Evolutionary conservation across 73 alveolate species (phyloP).

Genomic region (Tetrahymena elliotti): DNA sequence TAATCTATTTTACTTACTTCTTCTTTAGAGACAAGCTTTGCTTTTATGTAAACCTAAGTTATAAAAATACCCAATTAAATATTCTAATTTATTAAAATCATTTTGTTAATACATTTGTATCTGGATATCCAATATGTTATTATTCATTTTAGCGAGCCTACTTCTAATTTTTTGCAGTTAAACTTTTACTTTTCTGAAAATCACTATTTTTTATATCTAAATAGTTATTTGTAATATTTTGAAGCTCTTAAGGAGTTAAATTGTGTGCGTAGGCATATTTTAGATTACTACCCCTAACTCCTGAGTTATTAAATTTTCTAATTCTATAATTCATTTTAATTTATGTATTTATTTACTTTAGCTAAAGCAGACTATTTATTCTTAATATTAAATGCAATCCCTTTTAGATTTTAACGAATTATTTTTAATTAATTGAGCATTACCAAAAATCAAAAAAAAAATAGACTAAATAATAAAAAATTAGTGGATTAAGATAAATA

Average conservation of each 20-base stretch:
- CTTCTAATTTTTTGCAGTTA: background rate
- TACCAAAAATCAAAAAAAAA: background rate
- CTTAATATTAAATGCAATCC: background rate
- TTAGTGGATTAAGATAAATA: background rate
- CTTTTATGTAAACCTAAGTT: background rate
- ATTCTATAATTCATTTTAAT: background rate
- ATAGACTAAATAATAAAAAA: background rate
- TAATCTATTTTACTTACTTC: background rate
- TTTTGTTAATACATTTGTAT: background rate
- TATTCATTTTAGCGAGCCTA: background rate
- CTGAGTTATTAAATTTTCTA: background rate
- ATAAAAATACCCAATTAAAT: background rate
- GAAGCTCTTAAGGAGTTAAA: background rate
- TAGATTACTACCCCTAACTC: background rate
- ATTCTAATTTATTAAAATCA: background rate
- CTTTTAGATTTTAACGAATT: background rate
- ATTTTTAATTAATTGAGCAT: background rate
- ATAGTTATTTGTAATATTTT: background rate
- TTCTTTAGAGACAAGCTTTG: background rate
- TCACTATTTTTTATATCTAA: background rate
- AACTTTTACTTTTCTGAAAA: background rate
- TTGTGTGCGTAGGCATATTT: background rate
- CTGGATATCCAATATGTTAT: background rate
- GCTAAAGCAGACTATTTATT: background rate
- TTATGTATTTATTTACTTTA: background rate